Base-by-base conservation (phyloP, 768 basidiomycete species). In the Leucosporidium creatinivorum region DNA sequence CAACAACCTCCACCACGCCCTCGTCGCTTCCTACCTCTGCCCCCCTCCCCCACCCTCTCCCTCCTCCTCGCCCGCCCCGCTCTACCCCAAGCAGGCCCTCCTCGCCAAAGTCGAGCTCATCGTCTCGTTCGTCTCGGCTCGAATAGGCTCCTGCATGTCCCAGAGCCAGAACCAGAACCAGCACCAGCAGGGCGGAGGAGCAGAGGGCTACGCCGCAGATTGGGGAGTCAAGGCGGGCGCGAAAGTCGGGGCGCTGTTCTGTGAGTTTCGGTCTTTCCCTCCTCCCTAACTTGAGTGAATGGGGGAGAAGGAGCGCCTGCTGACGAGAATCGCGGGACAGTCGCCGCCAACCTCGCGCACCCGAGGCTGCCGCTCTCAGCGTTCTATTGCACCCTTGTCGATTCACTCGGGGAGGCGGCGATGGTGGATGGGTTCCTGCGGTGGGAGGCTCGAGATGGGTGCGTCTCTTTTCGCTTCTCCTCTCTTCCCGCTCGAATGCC, bases 341-440 rank as follows among this genome's bases (percentile, higher is more conserved):
- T 47, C 47, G 50, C 67, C 18, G 65, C 59, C 33, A 66, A 62
- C 44, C 25, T n/a, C n/a, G 15, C 28, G 1, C 36, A 26, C 23
- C 28, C 39, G 4, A 33, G 26, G 5, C 23, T 72, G 26, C 47
- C 58, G 8, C 44, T 63, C 39, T 56, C 62, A 8, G 30, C 59
- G 4, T 72, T 69, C 62, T 72, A 69, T 48, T 65, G 62, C 0
- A 69, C 65, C n/a, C 28, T 66, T 12, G 39, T 66, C 65, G 70
- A 72, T 52, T 61, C 65, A 9, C 64, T 72, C 36, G 67, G 65
- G 8, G 56, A 57, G 21, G n/a, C 52, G 0, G 63, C 58, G 12
- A 51, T 68, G 50, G 26, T 69, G 3, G 18, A 21, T 3, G 67
- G 66, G 44, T 72, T 69, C 19, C 21, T 30, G 23, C 4, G 0